A percentile compares a stretch with the other conserved stretches of the same genome.
Evolutionary conservation across 441 rosid genomes (phyloP).

Genomic region (Syzygium syzygioides): DNA sequence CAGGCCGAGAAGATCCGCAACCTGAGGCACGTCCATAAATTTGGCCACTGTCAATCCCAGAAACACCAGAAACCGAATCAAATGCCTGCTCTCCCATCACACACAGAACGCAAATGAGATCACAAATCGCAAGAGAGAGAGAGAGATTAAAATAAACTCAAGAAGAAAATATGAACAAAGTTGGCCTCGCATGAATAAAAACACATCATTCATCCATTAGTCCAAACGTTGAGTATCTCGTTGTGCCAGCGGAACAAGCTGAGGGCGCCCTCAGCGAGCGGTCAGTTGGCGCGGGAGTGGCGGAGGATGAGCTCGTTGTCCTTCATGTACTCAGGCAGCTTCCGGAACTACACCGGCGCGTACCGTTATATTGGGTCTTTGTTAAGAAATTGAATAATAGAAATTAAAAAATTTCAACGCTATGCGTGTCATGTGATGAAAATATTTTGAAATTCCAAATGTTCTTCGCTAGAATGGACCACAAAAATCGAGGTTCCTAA

Average conservation of each 20-base stretch:
- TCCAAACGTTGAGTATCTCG: conserved; percentile 90
- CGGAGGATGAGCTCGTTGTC: conserved; percentile 73
- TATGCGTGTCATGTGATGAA: no score
- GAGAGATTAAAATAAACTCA: no score
- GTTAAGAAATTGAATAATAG: no score
- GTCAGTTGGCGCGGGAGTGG: conserved; percentile 70
- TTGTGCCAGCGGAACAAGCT: conserved; percentile 84
- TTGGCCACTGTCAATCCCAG: conserved; percentile 63
- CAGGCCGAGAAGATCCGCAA: conserved; percentile 39
- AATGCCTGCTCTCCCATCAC: conserved; percentile 42
- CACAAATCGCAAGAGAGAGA: not conserved
- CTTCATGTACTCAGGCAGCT: conserved; percentile 82
- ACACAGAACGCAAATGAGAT: not conserved
- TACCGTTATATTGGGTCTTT: conserved; percentile 1
- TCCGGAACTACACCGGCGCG: conserved; percentile 44
- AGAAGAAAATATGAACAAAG: not conserved
- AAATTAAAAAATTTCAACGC: no score
- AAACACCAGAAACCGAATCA: conserved; percentile 71
- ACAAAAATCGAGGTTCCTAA: no score
- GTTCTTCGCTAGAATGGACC: no score
- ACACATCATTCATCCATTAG: conserved; percentile 32
- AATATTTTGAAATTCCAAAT: no score
- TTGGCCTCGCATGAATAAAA: not conserved
- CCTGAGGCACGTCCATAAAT: conserved; percentile 48
- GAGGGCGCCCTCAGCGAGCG: conserved; percentile 63